Percentiles rank a stretch among this genome's conserved stretches.
phyloP scores from a whole-genome alignment of 2,329 filamentous ascomycete species.

The Fusarium pininemorale region DNA sequence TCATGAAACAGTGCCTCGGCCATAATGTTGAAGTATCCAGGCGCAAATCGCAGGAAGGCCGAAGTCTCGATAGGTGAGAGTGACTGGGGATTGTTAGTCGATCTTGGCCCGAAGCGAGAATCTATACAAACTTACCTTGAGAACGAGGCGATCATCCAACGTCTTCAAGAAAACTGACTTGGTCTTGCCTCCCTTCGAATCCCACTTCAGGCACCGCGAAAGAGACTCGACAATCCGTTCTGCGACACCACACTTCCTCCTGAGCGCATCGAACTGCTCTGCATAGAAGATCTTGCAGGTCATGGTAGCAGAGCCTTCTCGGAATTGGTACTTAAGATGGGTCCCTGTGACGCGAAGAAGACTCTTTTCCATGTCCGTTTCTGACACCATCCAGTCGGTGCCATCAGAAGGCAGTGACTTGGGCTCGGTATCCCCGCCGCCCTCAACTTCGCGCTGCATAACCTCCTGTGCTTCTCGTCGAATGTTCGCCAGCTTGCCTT shows the following conservation, averaged over 20 bases:
- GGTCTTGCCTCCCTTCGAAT: constrained; percentile 96
- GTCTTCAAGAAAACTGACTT: constrained; percentile 98
- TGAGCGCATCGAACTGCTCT: constrained; percentile 94
- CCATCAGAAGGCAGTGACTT: constrained; percentile 50
- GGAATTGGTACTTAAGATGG: constrained; percentile 95
- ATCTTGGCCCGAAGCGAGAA: background rate
- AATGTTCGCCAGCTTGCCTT: constrained; percentile 77
- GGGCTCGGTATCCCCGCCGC: constrained; percentile 41
- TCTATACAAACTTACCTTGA: constrained; percentile 66
- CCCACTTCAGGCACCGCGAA: constrained; percentile 96
- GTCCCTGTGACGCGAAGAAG: constrained; percentile 86
- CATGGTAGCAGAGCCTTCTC: constrained; percentile 92
- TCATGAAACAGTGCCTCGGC: constrained; percentile 95
- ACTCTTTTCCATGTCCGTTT: constrained; percentile 84
- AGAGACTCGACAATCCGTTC: constrained; percentile 95
- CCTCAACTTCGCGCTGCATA: constrained; percentile 51
- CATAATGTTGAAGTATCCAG: constrained; percentile 98
- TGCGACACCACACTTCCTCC: constrained; percentile 89
- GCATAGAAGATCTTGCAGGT: constrained; percentile 99
- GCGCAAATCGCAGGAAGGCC: constrained; percentile 93
- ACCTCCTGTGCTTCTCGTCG: constrained; percentile 60
- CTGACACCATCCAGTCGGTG: constrained; percentile 57
- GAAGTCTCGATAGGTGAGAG: constrained; percentile 91
- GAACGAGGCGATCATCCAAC: constrained; percentile 89
- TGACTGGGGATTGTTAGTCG: constrained; percentile 62